Percentiles rank a stretch among this genome's conserved stretches.
Evolutionary conservation across 208 protist genomes (phyloP).

Genomic region (Trypanosoma lewisi): DNA sequence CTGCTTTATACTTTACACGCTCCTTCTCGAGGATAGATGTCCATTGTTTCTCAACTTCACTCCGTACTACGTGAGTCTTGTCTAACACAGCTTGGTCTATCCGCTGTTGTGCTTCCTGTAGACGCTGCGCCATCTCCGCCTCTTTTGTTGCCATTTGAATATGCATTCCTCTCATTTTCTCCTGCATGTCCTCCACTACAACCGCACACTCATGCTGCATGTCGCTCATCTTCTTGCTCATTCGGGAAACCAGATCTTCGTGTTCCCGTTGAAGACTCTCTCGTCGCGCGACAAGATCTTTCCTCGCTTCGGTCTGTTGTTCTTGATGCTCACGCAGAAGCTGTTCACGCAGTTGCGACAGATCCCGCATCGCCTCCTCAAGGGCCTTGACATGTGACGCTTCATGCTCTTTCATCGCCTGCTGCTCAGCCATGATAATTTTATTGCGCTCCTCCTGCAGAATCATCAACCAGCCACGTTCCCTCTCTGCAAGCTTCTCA

Average conservation of each 20-base stretch:
- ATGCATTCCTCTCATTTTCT: constrained; percentile 21
- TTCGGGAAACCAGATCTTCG: constrained; percentile 20
- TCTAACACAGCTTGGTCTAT: constrained; percentile 4
- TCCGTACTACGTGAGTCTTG: constrained; percentile 1
- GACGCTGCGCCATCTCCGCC: constrained; percentile 17
- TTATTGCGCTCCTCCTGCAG: constrained; percentile 49
- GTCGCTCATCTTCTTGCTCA: constrained; percentile 27
- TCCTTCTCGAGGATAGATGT: constrained; percentile 9
- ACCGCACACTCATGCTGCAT: constrained; percentile 34
- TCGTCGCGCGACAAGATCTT: constrained; percentile 32
- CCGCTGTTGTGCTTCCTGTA: constrained; percentile 17
- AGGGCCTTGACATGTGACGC: constrained; percentile 44
- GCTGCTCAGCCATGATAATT: constrained; percentile 46
- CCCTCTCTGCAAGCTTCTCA: constrained; percentile 27
- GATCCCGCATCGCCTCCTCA: constrained; percentile 49
- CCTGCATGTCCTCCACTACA: constrained; percentile 29
- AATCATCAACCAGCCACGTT: constrained; percentile 25
- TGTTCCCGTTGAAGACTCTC: constrained; percentile 31
- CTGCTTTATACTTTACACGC: not conserved
- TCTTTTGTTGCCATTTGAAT: constrained; percentile 16
- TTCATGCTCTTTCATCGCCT: constrained; percentile 40
- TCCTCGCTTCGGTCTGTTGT: constrained; percentile 36
- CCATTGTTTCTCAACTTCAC: constrained; percentile 26
- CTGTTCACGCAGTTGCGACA: constrained; percentile 41
- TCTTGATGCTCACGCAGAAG: constrained; percentile 38